Base-by-base conservation (phyloP, 2,329 filamentous ascomycete species). In the Cladosporium sp. region DNA sequence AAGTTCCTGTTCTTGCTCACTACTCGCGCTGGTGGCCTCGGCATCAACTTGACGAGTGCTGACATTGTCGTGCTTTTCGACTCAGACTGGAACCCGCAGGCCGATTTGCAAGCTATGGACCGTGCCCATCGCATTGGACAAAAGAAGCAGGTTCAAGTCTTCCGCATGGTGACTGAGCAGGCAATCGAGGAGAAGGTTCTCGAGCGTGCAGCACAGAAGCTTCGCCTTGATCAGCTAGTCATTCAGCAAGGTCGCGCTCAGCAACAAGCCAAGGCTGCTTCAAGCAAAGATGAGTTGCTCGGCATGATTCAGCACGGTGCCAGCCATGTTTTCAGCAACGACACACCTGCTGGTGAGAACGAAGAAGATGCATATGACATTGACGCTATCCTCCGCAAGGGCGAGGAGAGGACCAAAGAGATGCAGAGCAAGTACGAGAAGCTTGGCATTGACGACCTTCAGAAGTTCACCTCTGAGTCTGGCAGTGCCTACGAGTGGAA, bases 251-350 rank as follows among this genome's bases (percentile, higher is more conserved):
- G 95, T 21, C 92, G 95, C 69, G 90, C 94, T 59, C 95, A 98
- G 78, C 91, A 90, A 69, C 92, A 93, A 64, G 90, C 90, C 24
- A 97, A 97, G 83, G 91, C 92, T 59, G 92, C 93, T 8, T 92
- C 93, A 0, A 96, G 93, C 68, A 99, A 99, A 80, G 95, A 98
- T 69, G 95, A 99, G 75, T 86, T 99, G 51, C 83, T 99, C 54
- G 95, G 88, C 69, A 99, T 99, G 95, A 99, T 99, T 74, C 95
- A 99, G 78, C 95, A 99, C 74, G 95, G 95, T 68, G 95, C 96
- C n/a, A 92, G 96, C 77, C 92, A 92, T 71, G 91, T 99, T 0
- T 98, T 99, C 81, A 62, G 52, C 26, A 86, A 84, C 54, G 91
- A 92, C 75, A 38, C 60, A 18, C 47, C 60, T 24, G 36, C 51